Conservation (phyloP, 108 stramenopile genomes). For the Fragilariopsis cylindrus region DNA sequence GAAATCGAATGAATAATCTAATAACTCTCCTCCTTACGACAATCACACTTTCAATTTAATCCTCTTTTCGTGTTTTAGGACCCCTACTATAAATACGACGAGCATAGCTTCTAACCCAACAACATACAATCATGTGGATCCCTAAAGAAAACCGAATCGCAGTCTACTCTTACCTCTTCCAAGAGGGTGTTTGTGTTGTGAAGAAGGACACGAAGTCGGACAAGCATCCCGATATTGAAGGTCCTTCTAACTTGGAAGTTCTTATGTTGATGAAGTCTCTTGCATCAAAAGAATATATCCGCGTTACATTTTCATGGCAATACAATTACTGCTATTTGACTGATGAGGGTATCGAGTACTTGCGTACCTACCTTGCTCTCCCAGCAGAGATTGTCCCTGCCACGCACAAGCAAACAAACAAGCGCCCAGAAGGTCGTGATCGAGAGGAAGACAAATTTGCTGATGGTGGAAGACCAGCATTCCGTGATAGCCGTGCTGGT, state of each 20-base stretch:
- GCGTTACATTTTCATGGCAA: conserved; percentile 97
- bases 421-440: conserved; percentile 90
- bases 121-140: conserved; percentile 82
- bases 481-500: conserved; percentile 72
- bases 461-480: conserved; percentile 69
- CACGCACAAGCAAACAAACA: conserved; percentile 92
- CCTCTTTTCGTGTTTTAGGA: conserved; percentile 55
- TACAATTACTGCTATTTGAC: conserved; percentile 98
- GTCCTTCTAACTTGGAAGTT: conserved; percentile 92
- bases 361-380: conserved; percentile 90
- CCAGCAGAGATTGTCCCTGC: conserved; percentile 96
- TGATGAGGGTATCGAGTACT: conserved; percentile 95
- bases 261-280: conserved; percentile 95
- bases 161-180: conserved; percentile 98
- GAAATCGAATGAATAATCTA: not conserved
- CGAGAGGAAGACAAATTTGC: conserved; percentile 82
- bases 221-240: conserved; percentile 91
- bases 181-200: conserved; percentile 95
- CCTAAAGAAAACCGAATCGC: conserved; percentile 97
- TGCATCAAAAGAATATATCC: conserved; percentile 81
- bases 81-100: conserved; percentile 51
- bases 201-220: conserved; percentile 95
- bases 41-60: not conserved
- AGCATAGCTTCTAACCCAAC: conserved; percentile 26
- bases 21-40: not conserved